Percentiles rank a stretch among this genome's conserved stretches.
Evolutionary conservation across 805 yeast species (phyloP).

Genomic region (Cyberlindnera japonica): DNA sequence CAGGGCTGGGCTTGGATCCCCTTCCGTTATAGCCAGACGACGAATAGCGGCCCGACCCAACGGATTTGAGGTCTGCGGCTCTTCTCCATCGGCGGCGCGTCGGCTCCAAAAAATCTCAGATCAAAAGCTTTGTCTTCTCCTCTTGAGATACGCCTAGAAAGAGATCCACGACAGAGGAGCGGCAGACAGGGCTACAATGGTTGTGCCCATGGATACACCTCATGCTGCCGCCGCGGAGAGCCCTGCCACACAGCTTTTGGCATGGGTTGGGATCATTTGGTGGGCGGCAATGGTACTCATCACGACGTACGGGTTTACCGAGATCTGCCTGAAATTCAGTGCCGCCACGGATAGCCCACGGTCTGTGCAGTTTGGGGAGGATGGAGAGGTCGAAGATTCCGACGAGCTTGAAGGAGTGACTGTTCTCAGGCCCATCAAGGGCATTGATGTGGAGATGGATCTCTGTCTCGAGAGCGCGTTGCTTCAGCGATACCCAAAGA

Average conservation of each 20-base stretch:
- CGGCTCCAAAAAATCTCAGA: constrained; percentile 1
- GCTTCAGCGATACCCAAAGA: constrained; percentile 59
- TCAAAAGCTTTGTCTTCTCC: neutral
- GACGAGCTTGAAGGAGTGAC: constrained; percentile 62
- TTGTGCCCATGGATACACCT: no score
- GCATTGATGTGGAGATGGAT: constrained; percentile 72
- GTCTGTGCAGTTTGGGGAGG: constrained; percentile 5
- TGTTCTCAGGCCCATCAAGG: constrained; percentile 78
- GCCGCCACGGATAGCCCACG: constrained; percentile 16
- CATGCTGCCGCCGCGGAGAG: no score
- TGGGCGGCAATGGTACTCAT: constrained; percentile 22
- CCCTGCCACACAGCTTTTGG: constrained; percentile 5
- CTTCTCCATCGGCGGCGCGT: constrained; percentile 1
- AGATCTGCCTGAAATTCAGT: constrained; percentile 23
- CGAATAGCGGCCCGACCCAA: no score
- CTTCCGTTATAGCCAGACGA: no score
- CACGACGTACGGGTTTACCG: constrained; percentile 23
- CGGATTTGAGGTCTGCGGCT: no score
- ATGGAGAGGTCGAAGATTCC: constrained; percentile 9
- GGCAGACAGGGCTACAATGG: no score
- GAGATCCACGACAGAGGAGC: no score
- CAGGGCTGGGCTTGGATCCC: no score
- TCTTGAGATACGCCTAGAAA: no score
- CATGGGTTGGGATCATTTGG: constrained; percentile 25
- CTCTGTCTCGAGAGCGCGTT: constrained; percentile 66